Percentiles rank a stretch among this genome's conserved stretches.
phyloP scores from a whole-genome alignment of 352 stramenopile genomes.

The Phytophthora cryptogea region DNA sequence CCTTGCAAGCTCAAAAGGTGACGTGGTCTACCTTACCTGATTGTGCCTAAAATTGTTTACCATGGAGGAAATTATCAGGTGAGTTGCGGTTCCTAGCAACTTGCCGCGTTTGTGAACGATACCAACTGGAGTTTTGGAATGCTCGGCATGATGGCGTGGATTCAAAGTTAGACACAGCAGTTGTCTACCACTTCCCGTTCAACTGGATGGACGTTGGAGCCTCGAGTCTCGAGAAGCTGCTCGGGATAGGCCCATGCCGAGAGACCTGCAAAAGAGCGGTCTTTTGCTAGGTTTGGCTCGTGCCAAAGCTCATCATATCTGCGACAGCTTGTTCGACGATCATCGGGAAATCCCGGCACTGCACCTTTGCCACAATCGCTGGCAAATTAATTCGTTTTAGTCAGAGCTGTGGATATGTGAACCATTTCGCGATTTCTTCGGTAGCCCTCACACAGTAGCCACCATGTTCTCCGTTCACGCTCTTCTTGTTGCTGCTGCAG shows the following conservation, averaged over 20 bases:
- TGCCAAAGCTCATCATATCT: background rate
- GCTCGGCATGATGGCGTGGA: too few species aligned
- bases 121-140: too few species aligned
- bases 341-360: background rate
- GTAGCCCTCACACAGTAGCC: background rate
- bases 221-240: too few species aligned
- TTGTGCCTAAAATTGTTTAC: background rate
- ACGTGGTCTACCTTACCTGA: too few species aligned
- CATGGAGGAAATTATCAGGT: background rate
- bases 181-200: conserved; percentile 6
- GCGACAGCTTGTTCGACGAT: background rate
- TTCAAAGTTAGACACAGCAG: too few species aligned
- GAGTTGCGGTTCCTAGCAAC: background rate
- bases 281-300: background rate
- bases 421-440: conserved; percentile 24
- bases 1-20: too few species aligned
- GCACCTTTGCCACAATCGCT: background rate
- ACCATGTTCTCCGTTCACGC: conserved; percentile 26
- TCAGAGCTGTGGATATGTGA: background rate
- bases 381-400: conserved; percentile 1
- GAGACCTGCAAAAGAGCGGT: background rate
- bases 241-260: background rate
- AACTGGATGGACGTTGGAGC: too few species aligned
- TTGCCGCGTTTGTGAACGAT: too few species aligned
- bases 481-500: conserved; percentile 19